These are phyloP conservation scores for Exophiala sideris DNA, from an alignment of 2,329 filamentous ascomycete species.

Conservation along the genomic window DNA sequence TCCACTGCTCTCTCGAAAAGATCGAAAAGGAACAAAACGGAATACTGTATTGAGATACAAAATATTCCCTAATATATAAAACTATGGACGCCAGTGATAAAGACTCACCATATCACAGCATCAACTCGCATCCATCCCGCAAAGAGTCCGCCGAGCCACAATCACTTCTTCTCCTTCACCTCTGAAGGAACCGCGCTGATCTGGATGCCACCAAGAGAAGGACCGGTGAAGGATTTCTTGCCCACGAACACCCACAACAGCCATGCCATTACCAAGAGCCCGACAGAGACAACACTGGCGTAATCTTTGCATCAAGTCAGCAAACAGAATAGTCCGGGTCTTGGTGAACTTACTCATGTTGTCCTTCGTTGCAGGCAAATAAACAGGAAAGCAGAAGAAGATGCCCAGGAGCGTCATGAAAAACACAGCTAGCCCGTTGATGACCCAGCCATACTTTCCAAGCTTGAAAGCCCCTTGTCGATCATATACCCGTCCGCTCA, in stretches of 20 bases:
- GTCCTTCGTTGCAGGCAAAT: background rate
- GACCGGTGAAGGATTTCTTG: background rate
- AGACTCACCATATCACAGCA: no score
- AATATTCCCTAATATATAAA: no score
- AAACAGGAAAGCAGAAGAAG: background rate
- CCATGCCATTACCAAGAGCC: background rate
- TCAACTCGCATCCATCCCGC: no score
- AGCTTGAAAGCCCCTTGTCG: constrained; percentile 48
- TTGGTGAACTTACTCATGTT: background rate
- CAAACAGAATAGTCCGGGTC: background rate
- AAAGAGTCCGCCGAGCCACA: no score
- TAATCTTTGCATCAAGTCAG: background rate
- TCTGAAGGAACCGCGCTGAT: no score
- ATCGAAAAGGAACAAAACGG: no score
- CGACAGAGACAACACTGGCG: background rate
- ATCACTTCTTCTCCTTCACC: no score
- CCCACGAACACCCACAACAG: background rate
- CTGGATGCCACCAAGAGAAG: background rate
- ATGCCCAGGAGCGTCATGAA: background rate
- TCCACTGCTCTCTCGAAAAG: no score
- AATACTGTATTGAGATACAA: no score
- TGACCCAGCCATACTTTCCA: constrained; percentile 39
- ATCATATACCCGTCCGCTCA: constrained; percentile 44
- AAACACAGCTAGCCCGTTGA: constrained; percentile 31
- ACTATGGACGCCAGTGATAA: no score